Base-by-base conservation (phyloP, 768 basidiomycete genomes). In the Lactarius sp. region DNA sequence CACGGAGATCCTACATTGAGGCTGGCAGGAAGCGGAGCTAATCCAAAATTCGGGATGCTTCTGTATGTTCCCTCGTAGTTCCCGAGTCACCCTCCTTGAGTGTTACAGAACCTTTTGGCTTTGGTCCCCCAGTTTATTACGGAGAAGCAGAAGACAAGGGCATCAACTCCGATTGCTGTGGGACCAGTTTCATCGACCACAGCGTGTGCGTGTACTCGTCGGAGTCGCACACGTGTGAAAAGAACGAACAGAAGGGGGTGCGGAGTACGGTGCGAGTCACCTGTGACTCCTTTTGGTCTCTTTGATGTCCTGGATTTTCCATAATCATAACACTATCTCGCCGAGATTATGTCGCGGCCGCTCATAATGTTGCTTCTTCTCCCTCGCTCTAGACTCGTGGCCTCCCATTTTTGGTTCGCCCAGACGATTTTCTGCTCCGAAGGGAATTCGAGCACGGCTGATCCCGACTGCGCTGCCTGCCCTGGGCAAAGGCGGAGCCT, bases 1-100 rank as follows among this genome's bases (percentile, higher is more conserved):
- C 41, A 44, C 50, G 50, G 50, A 4, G 50, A 58, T 39, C 51
- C 14, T 8, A 39, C 20, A 22, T 34, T 39, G 13, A 5, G 34
- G 18, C 62, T 44, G 42, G 18, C 56, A 31, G 50, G 50, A 46
- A 52, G 62, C 36, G 36, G 56, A 53, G 16, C 44, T 52, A 58
- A 58, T 47, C 42, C 42, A 12, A 42, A 22, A 39, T 18, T 42
- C 44, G 51, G 47, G 51, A 39, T 63, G 47, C 22, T 27, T 49
- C 47, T 49, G 12, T 42, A 16, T 12, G 20, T 52, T 14, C 7
- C 49, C 22, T 51, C 22, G 12, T 31, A 7, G 14, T 56, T 37
- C 31, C 44, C 22, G 20, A 27, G 20, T 52, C 39, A 44, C 4
- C 51, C n/a, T 18, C 59, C 7, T 22, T 27, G 22, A 31, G 20